These are phyloP conservation scores for Fonsecaea pugnacius DNA, from an alignment of 2,329 filamentous ascomycete species.

Conservation along the genomic window DNA sequence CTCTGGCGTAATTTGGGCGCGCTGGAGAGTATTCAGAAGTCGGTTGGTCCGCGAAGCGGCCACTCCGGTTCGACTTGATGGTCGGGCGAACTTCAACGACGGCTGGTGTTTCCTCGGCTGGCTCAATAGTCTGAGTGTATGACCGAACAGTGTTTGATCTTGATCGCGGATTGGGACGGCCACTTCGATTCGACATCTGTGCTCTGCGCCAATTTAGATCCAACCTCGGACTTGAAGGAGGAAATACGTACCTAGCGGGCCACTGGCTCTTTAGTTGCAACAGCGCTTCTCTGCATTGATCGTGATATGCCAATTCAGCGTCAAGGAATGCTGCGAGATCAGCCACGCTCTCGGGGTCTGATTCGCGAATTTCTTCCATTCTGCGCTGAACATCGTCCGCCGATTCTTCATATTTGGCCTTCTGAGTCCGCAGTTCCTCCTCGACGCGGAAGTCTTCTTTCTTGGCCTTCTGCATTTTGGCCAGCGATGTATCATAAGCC, in stretches of 20 bases:
- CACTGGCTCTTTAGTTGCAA: slow-evolving; percentile 70
- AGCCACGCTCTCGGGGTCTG: slow-evolving; percentile 78
- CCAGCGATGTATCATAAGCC: slow-evolving; percentile 85
- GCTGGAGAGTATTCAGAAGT: slow-evolving; percentile 34
- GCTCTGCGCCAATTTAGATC: slow-evolving; percentile 18
- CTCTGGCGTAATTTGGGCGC: slow-evolving; percentile 56
- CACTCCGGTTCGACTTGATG: slow-evolving; percentile 55
- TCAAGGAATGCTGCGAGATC: slow-evolving; percentile 84
- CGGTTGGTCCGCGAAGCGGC: slow-evolving; percentile 46
- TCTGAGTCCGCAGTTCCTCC: slow-evolving; percentile 86
- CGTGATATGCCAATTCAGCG: slow-evolving; percentile 86
- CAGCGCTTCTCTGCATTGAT: slow-evolving; percentile 84
- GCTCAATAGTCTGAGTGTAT: slow-evolving; percentile 63
- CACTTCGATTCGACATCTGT: slow-evolving; percentile 34
- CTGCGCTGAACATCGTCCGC: slow-evolving; percentile 87
- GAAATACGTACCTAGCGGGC: slow-evolving; percentile 62
- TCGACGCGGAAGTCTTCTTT: slow-evolving; percentile 92
- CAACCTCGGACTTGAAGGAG: slow-evolving; percentile 31
- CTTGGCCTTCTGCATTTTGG: slow-evolving; percentile 91
- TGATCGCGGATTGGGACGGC: slow-evolving; percentile 56
- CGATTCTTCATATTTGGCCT: slow-evolving; percentile 94
- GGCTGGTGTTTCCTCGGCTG: slow-evolving; percentile 61
- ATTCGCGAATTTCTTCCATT: slow-evolving; percentile 96
- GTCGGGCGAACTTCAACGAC: slow-evolving; percentile 54
- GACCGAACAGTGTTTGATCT: slow-evolving; percentile 69